Evolutionary conservation across 2,329 filamentous ascomycete genomes (phyloP), one percentile per base, ranked within the genome.

Genomic region (Venturia aucupariae): DNA sequence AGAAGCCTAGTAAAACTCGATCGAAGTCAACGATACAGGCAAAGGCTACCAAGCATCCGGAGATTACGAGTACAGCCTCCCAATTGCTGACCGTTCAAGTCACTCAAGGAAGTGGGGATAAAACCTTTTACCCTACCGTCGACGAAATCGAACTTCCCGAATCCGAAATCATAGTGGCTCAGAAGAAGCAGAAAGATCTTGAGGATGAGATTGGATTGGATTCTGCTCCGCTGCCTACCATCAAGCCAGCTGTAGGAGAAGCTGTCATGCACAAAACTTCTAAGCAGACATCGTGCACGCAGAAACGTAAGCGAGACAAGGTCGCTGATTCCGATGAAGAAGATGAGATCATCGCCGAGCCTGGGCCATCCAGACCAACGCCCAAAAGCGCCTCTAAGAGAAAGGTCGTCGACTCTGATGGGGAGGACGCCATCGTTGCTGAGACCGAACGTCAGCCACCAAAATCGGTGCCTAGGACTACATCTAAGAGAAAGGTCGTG

Each of bases 51-150:
- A 57, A 57, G 51, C 27, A n/a, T 27, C 27, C 15, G 7, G 27
- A 32, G 51, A 3, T 5, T 35, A 17, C 51, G 15, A 57, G 3
- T 6, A 4, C 27, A 32, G 4, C 51, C 17, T 57, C 51, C 15
- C 1, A 57, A n/a, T n/a, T 57, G 5, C 10, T 57, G 30, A 35
- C 51, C 19, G 51, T 57, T 3, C 51, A 35, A 35, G 30, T 57
- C 30, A 57, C 51, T 35, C 51, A 57, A n/a, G 51, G 51, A 32
- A 57, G 51, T 57, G 51, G 51, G 8, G 27, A 57, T 22, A 57
- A 57, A 17, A 57, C 51, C 15, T 57, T 32, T 27, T 35, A 35
- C 11, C 51, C 51, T 22, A 51, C 46, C 8, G 27, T 35, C 5
- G 51, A 57, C 8, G 51, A 57, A n/a, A 15, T 32, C 5, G 59